A percentile compares a stretch with the other conserved stretches of the same genome.
Evolutionary conservation across 2,329 filamentous ascomycete species (phyloP).

Genomic region (Exophiala bonariae): DNA sequence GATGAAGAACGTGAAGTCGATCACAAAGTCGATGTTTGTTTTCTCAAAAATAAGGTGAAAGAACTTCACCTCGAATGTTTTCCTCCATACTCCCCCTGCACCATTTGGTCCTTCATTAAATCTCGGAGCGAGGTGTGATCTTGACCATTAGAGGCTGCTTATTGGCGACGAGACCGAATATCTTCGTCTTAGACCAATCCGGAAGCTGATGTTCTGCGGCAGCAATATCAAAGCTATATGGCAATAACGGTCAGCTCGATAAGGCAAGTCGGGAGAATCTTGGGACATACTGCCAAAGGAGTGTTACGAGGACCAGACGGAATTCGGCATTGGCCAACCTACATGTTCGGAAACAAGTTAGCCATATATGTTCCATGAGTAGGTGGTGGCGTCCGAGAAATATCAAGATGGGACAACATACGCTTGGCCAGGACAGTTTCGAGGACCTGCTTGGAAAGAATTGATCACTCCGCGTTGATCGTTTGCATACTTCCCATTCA

Average conservation of each 20-base stretch:
- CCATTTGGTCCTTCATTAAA: too few species aligned
- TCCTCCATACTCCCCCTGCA: too few species aligned
- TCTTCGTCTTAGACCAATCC: constrained; percentile 5
- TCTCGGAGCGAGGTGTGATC: not conserved
- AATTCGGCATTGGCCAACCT: constrained; percentile 24
- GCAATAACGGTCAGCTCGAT: not conserved
- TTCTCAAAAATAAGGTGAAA: too few species aligned
- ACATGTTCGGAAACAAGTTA: not conserved
- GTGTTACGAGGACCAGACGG: constrained; percentile 26
- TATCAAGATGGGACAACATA: too few species aligned
- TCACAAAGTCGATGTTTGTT: too few species aligned
- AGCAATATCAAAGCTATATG: constrained; percentile 24
- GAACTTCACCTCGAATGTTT: too few species aligned
- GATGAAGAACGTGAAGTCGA: too few species aligned
- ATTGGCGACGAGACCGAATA: constrained; percentile 4
- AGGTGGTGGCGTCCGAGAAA: too few species aligned
- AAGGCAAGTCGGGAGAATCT: too few species aligned
- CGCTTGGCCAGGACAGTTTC: constrained; percentile 31
- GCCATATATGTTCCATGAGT: too few species aligned
- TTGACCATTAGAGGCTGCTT: constrained; percentile 6
- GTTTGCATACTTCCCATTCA: constrained; percentile 19
- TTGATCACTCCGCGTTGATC: constrained; percentile 30
- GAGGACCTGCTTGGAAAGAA: constrained; percentile 37
- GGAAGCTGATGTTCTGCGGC: constrained; percentile 1
- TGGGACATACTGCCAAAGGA: constrained; percentile 17